Base-by-base conservation (phyloP, 2,329 filamentous ascomycete genomes). In the Fusarium irregulare region DNA sequence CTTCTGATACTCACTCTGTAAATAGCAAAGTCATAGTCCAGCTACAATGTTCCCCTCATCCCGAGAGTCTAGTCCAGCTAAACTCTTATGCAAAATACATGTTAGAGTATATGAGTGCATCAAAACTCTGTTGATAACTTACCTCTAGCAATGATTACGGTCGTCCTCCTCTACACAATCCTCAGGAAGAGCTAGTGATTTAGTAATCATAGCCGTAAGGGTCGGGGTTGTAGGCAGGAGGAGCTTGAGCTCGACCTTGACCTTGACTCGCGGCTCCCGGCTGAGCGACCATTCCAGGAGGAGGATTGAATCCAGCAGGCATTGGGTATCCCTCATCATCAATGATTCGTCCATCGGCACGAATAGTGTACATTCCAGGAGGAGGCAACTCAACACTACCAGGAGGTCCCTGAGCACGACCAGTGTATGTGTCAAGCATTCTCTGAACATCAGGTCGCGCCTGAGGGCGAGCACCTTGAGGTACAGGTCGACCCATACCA, bases 131-230 rank as follows among this genome's bases (percentile, higher is more conserved):
- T 11, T 6, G 16, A n/a, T 6, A 6, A 11, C 34, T n/a, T n/a
- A 37, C 18, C 32, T 34, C 9, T 6, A 18, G 5, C 6, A 37
- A 0, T 6, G 5, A 6, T 18, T 5, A 4, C 5, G 4, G 32
- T 8, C 16, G 4, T 10, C 8, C 3, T 18, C 4, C 4, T 5
- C 4, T 21, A 21, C 21, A 21, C 21, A 21, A 5, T 6, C 8
- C 0, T 6, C 2, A 34, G 2, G 9, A 3, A 18, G 2, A 34
- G 0, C 32, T 7, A 2, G 6, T 11, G 4, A 11, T n/a, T 4
- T 37, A 37, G 18, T 37, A 37, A 12, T 37, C 18, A n/a, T n/a
- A 37, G 18, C 34, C 18, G 2, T n/a, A n/a, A n/a, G 34, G 18
- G 6, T 37, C 34, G 6, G 18, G 18, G 18, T n/a, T 37, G 18